These are phyloP conservation scores for Sarcodon sp. DNA, from an alignment of 768 basidiomycete genomes.

Conservation along the genomic window DNA sequence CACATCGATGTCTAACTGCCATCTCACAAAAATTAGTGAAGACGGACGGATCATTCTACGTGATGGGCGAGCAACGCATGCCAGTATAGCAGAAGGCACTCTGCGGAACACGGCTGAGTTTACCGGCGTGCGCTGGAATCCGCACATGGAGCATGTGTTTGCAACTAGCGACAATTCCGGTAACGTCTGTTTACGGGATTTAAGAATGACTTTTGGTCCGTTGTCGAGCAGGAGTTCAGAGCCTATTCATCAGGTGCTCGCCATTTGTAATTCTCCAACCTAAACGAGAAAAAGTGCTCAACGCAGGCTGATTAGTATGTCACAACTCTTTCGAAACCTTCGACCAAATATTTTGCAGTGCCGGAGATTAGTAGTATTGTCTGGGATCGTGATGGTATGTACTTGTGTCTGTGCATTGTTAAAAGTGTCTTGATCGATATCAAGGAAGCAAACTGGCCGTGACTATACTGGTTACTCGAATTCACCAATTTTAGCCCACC, in stretches of 20 bases:
- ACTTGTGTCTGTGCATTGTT: slow-evolving; percentile 1
- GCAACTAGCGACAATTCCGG: slow-evolving; percentile 49
- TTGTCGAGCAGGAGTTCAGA: slow-evolving; percentile 25
- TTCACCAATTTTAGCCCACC: neutral
- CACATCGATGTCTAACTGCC: neutral
- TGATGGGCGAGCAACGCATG: slow-evolving; percentile 33
- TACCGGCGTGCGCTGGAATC: slow-evolving; percentile 57
- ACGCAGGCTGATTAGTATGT: slow-evolving; percentile 36
- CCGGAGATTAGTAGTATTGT: slow-evolving; percentile 58
- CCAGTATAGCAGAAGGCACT: slow-evolving; percentile 29
- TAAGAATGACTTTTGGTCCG: slow-evolving; percentile 62
- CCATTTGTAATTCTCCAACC: slow-evolving; percentile 6
- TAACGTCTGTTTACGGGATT: slow-evolving; percentile 53
- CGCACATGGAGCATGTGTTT: slow-evolving; percentile 55
- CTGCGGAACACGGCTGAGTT: slow-evolving; percentile 43
- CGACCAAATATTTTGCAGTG: slow-evolving; percentile 26
- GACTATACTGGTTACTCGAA: slow-evolving; percentile 44
- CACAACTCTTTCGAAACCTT: slow-evolving; percentile 30
- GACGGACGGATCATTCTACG: slow-evolving; percentile 56
- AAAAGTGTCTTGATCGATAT: neutral
- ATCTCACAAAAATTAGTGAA: slow-evolving; percentile 29
- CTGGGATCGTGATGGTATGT: slow-evolving; percentile 57
- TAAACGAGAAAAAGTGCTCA: slow-evolving; percentile 1
- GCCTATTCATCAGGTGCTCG: slow-evolving; percentile 44
- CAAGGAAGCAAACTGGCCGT: slow-evolving; percentile 53